A percentile compares a stretch with the other conserved stretches of the same genome.
These are phyloP conservation scores for Lactifluus echinatus DNA, from an alignment of 768 basidiomycete species.

Conservation along the genomic window DNA sequence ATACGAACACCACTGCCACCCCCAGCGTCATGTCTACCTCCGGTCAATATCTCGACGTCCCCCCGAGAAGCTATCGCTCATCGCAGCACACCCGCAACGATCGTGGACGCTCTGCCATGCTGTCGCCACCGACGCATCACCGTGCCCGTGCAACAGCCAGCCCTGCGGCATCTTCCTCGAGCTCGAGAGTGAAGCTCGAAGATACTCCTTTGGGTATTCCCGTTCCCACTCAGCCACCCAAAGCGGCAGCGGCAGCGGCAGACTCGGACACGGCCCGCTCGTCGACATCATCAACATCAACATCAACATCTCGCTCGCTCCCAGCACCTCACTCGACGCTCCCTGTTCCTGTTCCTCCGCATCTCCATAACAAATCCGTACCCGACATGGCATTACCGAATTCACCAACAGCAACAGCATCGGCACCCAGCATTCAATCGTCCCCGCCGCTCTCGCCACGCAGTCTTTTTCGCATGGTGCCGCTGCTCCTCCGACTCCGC, in stretches of 20 bases:
- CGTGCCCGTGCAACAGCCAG: not conserved
- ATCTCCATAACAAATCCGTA: not conserved
- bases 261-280: too few relatives aligned
- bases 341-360: not conserved
- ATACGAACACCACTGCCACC: not conserved
- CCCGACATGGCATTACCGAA: not conserved
- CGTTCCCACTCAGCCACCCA: not conserved
- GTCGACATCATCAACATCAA: too few relatives aligned
- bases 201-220: constrained; percentile 9
- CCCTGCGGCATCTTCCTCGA: constrained; percentile 11
- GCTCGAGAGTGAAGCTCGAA: constrained; percentile 11
- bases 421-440: not conserved
- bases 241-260: too few relatives aligned
- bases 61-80: constrained; percentile 1
- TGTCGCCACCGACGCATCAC: not conserved
- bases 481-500: constrained; percentile 12
- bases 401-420: not conserved
- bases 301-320: not conserved
- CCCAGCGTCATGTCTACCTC: constrained; percentile 7
- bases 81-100: constrained; percentile 4
- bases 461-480: constrained; percentile 11
- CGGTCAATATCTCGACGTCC: constrained; percentile 11
- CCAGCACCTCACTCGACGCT: not conserved
- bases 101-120: not conserved
- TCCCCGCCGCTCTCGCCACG: constrained; percentile 10